Base-by-base conservation (phyloP, 208 protist species). In the Acanthamoeba triangularis region DNA sequence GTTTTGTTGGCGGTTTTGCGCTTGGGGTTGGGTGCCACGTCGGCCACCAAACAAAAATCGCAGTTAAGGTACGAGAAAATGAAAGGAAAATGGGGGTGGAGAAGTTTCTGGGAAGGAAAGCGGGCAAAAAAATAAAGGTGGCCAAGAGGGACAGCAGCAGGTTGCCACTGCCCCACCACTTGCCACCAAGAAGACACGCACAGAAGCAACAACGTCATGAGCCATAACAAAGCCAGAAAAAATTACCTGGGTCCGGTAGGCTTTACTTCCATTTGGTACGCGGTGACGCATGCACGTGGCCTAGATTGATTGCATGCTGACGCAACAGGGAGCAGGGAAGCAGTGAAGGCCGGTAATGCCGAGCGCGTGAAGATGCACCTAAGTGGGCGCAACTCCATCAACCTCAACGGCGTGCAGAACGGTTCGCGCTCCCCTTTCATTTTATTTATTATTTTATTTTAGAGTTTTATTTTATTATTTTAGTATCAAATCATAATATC, bases 301-400 rank as follows among this genome's bases (percentile, higher is more conserved):
- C n/a, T n/a, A n/a, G n/a, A n/a, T n/a, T n/a, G 52, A 6, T 18
- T 63, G 20, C 1, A 7, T 28, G 13, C 56, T 63, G 13, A 28
- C 20, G 56, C 56, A 63, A 4, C 14, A n/a, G 5, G 56, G 23
- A 52, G 10, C 28, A 87, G 78, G 78, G 78, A 87, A 37, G 41
- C 78, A 3, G 49, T 87, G 11, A 87, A 87, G 49, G 13, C 78
- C 4, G 78, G 78, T 35, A 87, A 87, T 33, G 49, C 33, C 7
- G 78, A 87, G n/a, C 78, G 78, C 6, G 78, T 87, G 78, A 87
- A 61, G 78, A 87, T 63, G 78, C 78, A 87, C n/a, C 49, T 87
- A 1, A 87, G 78, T 25, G 78, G 78, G 25, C 78, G 78, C 49
- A 87, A 41, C 33, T n/a, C 47, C 28, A 63, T 87, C 78, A 87